These are phyloP conservation scores for Noccaea caerulescens DNA, from an alignment of 345 rosid species.

Conservation along the genomic window DNA sequence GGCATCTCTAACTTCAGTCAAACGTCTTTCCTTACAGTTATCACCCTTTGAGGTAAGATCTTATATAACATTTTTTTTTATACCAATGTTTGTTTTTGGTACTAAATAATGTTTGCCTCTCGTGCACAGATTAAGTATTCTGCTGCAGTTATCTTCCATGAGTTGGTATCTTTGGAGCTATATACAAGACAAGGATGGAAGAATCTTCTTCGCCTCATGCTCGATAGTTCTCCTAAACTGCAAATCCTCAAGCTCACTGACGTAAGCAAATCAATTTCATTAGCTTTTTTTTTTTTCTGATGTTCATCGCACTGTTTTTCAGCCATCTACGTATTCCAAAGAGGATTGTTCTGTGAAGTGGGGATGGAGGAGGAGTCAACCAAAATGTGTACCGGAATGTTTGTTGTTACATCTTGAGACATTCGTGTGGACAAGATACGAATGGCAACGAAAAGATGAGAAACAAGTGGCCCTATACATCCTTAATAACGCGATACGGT, in stretches of 20 bases:
- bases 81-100: too few species aligned
- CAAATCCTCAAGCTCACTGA: constrained; percentile 11
- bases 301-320: background rate
- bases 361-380: background rate
- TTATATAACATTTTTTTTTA: background rate
- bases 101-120: background rate
- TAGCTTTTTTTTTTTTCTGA: background rate
- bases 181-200: background rate
- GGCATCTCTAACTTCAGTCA: too few species aligned
- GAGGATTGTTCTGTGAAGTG: too few species aligned
- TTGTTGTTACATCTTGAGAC: too few species aligned
- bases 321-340: too few species aligned
- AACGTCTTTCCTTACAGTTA: too few species aligned
- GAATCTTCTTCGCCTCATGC: constrained; percentile 12
- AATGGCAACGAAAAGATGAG: too few species aligned
- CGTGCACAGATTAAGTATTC: constrained; percentile 12
- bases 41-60: too few species aligned
- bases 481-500: background rate
- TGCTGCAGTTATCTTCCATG: constrained; percentile 2
- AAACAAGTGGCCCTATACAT: too few species aligned
- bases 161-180: constrained; percentile 1
- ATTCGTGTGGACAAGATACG: too few species aligned
- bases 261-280: background rate
- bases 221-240: constrained; percentile 11
- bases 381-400: too few species aligned